phyloP scores from a whole-genome alignment of 148 eudicot species.

The Dysphania ambrosioides region DNA sequence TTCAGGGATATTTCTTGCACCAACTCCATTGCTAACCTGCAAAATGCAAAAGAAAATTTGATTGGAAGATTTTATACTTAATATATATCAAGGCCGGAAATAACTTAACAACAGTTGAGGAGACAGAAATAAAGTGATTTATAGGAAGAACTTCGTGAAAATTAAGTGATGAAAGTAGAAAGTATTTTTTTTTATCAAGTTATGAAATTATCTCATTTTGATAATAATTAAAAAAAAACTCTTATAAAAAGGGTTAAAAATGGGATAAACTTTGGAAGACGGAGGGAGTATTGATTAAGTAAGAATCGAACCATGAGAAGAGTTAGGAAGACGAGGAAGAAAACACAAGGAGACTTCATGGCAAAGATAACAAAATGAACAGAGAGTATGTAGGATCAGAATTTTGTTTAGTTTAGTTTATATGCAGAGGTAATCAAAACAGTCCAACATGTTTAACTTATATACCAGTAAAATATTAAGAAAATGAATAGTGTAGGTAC shows the following conservation, averaged over 20 bases:
- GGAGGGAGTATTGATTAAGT: no score
- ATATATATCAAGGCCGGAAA: no score
- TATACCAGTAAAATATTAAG: slow-evolving; percentile 6
- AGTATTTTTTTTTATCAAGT: no score
- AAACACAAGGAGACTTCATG: slow-evolving; percentile 27
- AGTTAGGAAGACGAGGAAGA: slow-evolving; percentile 25
- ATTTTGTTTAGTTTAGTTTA: background rate
- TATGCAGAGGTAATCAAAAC: slow-evolving; percentile 5
- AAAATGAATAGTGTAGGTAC: background rate
- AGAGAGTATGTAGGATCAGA: background rate
- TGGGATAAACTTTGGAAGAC: no score
- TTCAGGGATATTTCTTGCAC: slow-evolving; percentile 37
- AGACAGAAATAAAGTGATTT: no score
- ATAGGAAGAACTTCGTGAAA: no score
- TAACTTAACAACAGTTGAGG: no score
- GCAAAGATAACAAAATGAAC: background rate
- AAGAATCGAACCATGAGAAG: slow-evolving; percentile 30
- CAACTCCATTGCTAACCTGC: slow-evolving; percentile 27
- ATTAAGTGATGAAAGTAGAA: no score
- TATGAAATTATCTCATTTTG: no score
- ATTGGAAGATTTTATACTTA: background rate
- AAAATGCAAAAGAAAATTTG: background rate
- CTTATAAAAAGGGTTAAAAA: no score
- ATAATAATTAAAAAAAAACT: no score
- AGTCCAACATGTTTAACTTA: slow-evolving; percentile 13